Base-by-base conservation (phyloP, 129 eudicot species). In the Centaurea solstitialis region DNA sequence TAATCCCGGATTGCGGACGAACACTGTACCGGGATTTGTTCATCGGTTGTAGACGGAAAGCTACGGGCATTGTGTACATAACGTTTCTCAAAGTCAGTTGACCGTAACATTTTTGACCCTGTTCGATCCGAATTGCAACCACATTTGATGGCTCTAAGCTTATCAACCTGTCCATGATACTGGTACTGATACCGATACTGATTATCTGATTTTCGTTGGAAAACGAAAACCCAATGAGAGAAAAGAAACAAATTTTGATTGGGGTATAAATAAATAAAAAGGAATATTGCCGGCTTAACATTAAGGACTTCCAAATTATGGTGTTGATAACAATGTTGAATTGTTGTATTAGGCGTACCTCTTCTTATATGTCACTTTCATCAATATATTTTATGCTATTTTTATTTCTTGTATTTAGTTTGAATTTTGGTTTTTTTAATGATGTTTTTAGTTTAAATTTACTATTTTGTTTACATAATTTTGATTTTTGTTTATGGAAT, bases 1-100 rank as follows among this genome's bases (percentile, higher is more conserved):
- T 90, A 76, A 93, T 90, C 41, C 96, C 97, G 0, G 96, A 83
- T 8, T 87, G 93, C 0, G 97, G 97, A 20, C 85, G 80, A 7
- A 90, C 21, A 2, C 82, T 82, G 81, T 93, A 93, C 1, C 90
- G 92, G 3, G 81, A 37, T 57, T 80, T 90, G 77, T 88, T 89
- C 74, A 86, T 66, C 0, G 93, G 86, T 5, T 90, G 97, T 38
- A 93, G 79, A 26, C 92, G 85, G 65, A 90, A 93, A 37, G 97
- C 97, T 1, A 93, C 97, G 0, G 97, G 97, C 97, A 93, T 93
- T 41, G 96, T 93, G 90, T 88, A 87, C 97, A 93, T 93, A 20
- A 93, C 96, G 79, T 90, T 93, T 53, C 90, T 85, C 64, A 93
- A 79, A 28, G 96, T 93, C 33, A 93, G 78, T 74, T 72, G 75